Evolutionary conservation across 2,329 filamentous ascomycete species (phyloP), one percentile per base, ranked within the genome.

Genomic region (Leptoxyphium fumago): DNA sequence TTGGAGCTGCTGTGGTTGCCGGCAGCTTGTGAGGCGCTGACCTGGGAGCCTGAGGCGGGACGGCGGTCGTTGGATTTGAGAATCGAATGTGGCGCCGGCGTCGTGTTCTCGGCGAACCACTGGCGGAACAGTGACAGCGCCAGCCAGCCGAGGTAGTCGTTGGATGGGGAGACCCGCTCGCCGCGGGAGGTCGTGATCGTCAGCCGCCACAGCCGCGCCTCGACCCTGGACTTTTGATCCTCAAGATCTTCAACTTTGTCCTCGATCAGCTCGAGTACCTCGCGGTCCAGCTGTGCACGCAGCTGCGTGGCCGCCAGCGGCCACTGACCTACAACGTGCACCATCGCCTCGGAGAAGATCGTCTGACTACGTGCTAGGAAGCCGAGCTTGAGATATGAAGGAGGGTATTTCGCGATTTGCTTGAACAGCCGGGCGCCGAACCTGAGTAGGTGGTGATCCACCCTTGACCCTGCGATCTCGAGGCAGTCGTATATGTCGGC

Each of bases 401-500:
- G 84, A 10, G 89, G 88, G 59, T 95, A 95, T 64, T 94, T 95
- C 43, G 88, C 87, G 50, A 95, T 93, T 64, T 95, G 89, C 63
- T 91, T 94, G 82, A 88, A 95, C 2, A 96, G 73, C 1, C 86
- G 77, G 17, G 82, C 84, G 55, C 91, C 86, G 61, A 95, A 96
- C 54, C 91, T 85, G 13, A 96, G 70, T 11, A 96, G 72, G 61
- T 96, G 89, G 65, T 96, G 88, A 63, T 95, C 89, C 39, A 95
- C 84, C 32, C 89, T 77, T 1, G 85, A 84, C 0, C 88, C 88
- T 8, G 93, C 86, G 13, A 95, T 86, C 28, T 80, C 73, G 10
- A 95, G 73, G 11, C 88, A 86, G 60, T 94, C 88, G 66, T 95
- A 95, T 69, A 91, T 85, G 64, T 95, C 88, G n/a, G 87, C 89